Conservation (phyloP, 805 yeast species). For the Grigorovia humatica region DNA sequence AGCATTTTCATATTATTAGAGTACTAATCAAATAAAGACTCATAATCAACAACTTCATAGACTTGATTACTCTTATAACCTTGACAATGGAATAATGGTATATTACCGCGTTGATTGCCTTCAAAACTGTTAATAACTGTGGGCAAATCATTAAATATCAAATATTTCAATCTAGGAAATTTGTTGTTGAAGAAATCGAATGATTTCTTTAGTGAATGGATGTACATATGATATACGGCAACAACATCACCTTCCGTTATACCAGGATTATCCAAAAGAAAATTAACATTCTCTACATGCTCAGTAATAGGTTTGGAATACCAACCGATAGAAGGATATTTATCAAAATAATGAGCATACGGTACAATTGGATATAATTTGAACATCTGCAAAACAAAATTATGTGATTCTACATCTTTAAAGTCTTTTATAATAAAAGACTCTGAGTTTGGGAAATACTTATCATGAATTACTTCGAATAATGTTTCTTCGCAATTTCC, state of each 20-base stretch:
- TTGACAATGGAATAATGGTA: conserved; percentile 19
- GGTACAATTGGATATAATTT: conserved; percentile 28
- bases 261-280: conserved; percentile 5
- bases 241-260: conserved; percentile 23
- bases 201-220: conserved; percentile 29
- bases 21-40: conserved; percentile 17
- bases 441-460: conserved; percentile 23
- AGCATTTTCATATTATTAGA: no score
- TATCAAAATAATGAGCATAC: conserved; percentile 29
- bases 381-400: conserved; percentile 24
- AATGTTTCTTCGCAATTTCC: conserved; percentile 19
- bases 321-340: conserved; percentile 29
- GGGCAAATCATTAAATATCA: conserved; percentile 29
- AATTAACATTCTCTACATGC: conserved; percentile 21
- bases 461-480: conserved; percentile 19
- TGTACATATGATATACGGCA: conserved; percentile 23
- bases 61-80: conserved; percentile 23
- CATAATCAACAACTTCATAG: conserved; percentile 22
- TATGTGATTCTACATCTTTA: conserved; percentile 19
- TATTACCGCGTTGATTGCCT: conserved; percentile 20
- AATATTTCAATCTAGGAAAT: conserved; percentile 24
- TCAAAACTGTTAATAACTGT: conserved; percentile 21
- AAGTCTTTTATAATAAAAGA: conserved; percentile 15
- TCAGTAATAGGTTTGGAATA: conserved; percentile 22
- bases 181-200: conserved; percentile 23